These are phyloP conservation scores for Laguncularia racemosa DNA, from an alignment of 345 rosid species.

Conservation along the genomic window DNA sequence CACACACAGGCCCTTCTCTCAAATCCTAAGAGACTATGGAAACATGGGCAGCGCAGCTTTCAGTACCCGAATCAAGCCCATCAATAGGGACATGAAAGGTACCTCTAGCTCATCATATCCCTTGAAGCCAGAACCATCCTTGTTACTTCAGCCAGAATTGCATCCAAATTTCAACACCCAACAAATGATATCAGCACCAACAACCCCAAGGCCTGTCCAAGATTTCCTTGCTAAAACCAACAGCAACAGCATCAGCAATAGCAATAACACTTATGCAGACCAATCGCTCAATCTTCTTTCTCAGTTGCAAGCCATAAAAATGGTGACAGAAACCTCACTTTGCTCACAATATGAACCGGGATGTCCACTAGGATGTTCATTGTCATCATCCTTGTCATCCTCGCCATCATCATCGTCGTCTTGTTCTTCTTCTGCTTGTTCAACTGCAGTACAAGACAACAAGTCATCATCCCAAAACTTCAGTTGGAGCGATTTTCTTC, in stretches of 20 bases:
- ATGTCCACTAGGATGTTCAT: slow-evolving; percentile 12
- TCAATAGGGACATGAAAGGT: slow-evolving; percentile 33
- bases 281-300: slow-evolving; percentile 53
- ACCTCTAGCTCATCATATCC: background rate
- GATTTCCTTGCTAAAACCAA: no score
- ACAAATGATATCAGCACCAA: background rate
- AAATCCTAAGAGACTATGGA: slow-evolving; percentile 79
- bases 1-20: slow-evolving; percentile 89
- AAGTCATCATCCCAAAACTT: slow-evolving; percentile 20
- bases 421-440: slow-evolving; percentile 42
- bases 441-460: slow-evolving; percentile 42
- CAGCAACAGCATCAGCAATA: slow-evolving; percentile 8
- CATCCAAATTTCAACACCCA: slow-evolving; percentile 2
- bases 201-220: background rate
- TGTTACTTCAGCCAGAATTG: slow-evolving; percentile 7
- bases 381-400: slow-evolving; percentile 20
- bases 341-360: slow-evolving; percentile 15
- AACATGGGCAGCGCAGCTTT: slow-evolving; percentile 57
- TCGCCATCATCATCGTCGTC: slow-evolving; percentile 27
- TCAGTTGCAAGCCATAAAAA: slow-evolving; percentile 69
- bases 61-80: slow-evolving; percentile 34
- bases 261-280: slow-evolving; percentile 1
- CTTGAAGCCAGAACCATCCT: background rate
- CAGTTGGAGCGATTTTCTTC: slow-evolving; percentile 81
- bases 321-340: slow-evolving; percentile 47